phyloP scores from a whole-genome alignment of 345 rosid genomes.

The Eutrema heterophyllum region DNA sequence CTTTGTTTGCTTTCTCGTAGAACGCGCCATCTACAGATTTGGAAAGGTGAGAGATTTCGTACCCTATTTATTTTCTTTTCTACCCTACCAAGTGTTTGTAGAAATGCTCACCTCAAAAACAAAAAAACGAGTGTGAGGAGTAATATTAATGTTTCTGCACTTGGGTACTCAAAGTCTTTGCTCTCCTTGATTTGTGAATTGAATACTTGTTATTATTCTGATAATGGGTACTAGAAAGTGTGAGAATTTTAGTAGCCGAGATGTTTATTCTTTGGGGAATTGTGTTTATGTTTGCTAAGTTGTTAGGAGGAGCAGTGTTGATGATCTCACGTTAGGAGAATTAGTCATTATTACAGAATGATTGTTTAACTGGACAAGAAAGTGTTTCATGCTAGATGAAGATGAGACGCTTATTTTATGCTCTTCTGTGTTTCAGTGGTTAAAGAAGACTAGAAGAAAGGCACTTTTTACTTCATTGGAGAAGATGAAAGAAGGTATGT shows the following conservation, averaged over 20 bases:
- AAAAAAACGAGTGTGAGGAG: background rate
- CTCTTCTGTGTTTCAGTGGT: constrained; percentile 52
- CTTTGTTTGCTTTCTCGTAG: constrained; percentile 61
- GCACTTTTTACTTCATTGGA: constrained; percentile 81
- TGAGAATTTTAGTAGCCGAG: background rate
- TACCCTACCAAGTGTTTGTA: constrained; percentile 10
- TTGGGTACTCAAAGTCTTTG: background rate
- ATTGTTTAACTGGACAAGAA: background rate
- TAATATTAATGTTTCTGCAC: background rate
- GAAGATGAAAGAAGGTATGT: constrained; percentile 85
- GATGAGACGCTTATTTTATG: background rate
- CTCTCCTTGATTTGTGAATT: background rate
- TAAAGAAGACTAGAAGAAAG: constrained; percentile 79
- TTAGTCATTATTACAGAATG: background rate
- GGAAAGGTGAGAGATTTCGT: constrained; percentile 49
- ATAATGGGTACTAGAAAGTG: background rate
- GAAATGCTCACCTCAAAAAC: constrained; percentile 14
- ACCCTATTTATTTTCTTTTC: background rate
- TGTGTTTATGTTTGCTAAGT: background rate
- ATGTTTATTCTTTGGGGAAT: background rate
- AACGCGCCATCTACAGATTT: constrained; percentile 80
- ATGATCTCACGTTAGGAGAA: background rate
- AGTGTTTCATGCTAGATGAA: background rate
- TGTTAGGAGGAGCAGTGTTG: background rate
- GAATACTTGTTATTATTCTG: background rate